Percentiles rank a stretch among this genome's conserved stretches.
Conservation (phyloP, 108 stramenopile species). For the Pseudonitzschia multistriata region DNA sequence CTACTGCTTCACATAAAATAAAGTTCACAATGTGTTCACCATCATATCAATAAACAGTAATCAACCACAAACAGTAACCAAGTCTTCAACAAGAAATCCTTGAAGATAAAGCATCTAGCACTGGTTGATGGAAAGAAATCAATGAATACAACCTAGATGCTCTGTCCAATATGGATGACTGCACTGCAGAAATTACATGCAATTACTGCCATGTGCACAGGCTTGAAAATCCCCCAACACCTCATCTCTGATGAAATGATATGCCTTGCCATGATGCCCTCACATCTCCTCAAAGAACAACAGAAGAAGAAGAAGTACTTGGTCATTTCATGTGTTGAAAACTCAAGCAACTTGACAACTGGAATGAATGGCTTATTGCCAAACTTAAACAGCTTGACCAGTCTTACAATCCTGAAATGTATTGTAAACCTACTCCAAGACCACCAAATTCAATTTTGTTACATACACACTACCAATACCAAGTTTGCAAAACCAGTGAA, state of each 20-base stretch:
- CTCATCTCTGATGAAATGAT: not conserved
- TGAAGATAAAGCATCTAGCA: too few species aligned
- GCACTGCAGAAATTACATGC: too few species aligned
- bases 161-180: too few species aligned
- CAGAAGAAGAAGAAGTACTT: constrained; percentile 27
- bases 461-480: constrained; percentile 15
- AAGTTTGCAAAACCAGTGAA: constrained; percentile 10
- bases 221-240: too few species aligned
- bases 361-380: constrained; percentile 30
- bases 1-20: too few species aligned
- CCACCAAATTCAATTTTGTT: constrained; percentile 8
- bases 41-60: too few species aligned
- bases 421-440: constrained; percentile 8
- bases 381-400: constrained; percentile 35
- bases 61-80: too few species aligned
- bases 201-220: too few species aligned
- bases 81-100: too few species aligned
- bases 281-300: constrained; percentile 8
- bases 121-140: too few species aligned
- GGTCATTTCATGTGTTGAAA: constrained; percentile 30
- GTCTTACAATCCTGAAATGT: constrained; percentile 9
- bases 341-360: constrained; percentile 16
- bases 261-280: constrained; percentile 10
- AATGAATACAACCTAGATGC: too few species aligned
- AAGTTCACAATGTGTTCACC: too few species aligned